Base-by-base conservation (phyloP, 768 basidiomycete species). In the Trametes elegans region DNA sequence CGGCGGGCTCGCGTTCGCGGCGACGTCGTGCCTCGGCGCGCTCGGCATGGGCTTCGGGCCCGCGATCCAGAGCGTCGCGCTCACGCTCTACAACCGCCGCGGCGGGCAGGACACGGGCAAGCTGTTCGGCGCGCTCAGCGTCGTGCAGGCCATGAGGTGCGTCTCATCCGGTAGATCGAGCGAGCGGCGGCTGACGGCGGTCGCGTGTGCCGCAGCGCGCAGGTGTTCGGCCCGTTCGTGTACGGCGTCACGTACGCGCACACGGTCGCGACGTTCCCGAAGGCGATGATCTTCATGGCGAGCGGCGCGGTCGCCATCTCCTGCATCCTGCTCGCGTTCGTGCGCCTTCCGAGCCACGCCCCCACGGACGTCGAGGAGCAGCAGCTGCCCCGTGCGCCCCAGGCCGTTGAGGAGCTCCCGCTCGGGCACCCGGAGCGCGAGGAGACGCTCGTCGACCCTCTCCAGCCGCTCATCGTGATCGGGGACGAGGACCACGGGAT, bases 101-200 rank as follows among this genome's bases (percentile, higher is more conserved):
- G 79, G 79, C 1, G 80, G 83, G 2, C 75, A 74, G 13, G 88
- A 93, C 63, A 73, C 77, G 11, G 93, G 92, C 3, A 77, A 74
- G 62, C 74, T 97, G 16, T 94, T 93, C 64, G 93, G 91, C 11
- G 91, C 84, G 3, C 61, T 94, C 53, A 84, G 85, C 52, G 88
- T 94, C 26, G 60, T 92, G 3, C 82, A 88, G 57, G 83, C 87
- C 5, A 64, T 92, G 9, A 76, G 83, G 83, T 86, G 61, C 41
- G 75, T 59, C n/a, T n/a, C n/a, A n/a, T n/a, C n/a, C n/a, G n/a
- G n/a, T n/a, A n/a, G n/a, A n/a, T n/a, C n/a, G n/a, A n/a, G n/a
- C n/a, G n/a, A n/a, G n/a, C n/a, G n/a, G n/a, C n/a, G n/a, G n/a
- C 32, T 24, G 21, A 31, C 49, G 28, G 29, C 39, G 18, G 31